A percentile compares a stretch with the other conserved stretches of the same genome.
Conservation (phyloP, 1,284 basidiomycete species). For the Boletus semigastroideus region DNA sequence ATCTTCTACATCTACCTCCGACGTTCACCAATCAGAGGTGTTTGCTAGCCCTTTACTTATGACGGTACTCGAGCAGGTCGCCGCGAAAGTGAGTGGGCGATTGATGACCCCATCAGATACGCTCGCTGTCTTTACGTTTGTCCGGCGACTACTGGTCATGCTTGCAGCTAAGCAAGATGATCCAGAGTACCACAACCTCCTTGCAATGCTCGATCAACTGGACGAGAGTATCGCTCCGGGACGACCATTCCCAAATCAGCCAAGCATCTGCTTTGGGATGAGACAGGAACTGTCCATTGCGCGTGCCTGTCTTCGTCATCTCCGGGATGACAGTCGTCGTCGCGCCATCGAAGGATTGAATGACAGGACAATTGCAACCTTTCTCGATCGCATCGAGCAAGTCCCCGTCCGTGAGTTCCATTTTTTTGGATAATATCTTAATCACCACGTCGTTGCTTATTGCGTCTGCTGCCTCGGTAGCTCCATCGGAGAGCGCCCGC, state of each 20-base stretch:
- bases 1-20: conserved; percentile 1
- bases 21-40: conserved; percentile 14
- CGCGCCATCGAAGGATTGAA: neutral
- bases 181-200: conserved; percentile 36
- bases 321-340: conserved; percentile 16
- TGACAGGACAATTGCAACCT: conserved; percentile 34
- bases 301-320: conserved; percentile 32
- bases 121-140: conserved; percentile 61
- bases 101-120: conserved; percentile 58
- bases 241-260: conserved; percentile 33
- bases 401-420: conserved; percentile 40
- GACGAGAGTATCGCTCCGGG: conserved; percentile 29
- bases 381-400: conserved; percentile 44
- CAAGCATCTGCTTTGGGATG: conserved; percentile 45
- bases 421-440: neutral
- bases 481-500: conserved; percentile 33
- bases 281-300: conserved; percentile 45
- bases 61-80: conserved; percentile 75
- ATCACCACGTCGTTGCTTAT: neutral
- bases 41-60: conserved; percentile 72
- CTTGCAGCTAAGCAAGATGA: conserved; percentile 54
- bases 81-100: conserved; percentile 56
- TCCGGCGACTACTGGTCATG: conserved; percentile 58
- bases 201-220: conserved; percentile 39
- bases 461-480: conserved; percentile 24